Conservation (phyloP, 1,284 basidiomycete species). For the Ganoderma multipileum region DNA sequence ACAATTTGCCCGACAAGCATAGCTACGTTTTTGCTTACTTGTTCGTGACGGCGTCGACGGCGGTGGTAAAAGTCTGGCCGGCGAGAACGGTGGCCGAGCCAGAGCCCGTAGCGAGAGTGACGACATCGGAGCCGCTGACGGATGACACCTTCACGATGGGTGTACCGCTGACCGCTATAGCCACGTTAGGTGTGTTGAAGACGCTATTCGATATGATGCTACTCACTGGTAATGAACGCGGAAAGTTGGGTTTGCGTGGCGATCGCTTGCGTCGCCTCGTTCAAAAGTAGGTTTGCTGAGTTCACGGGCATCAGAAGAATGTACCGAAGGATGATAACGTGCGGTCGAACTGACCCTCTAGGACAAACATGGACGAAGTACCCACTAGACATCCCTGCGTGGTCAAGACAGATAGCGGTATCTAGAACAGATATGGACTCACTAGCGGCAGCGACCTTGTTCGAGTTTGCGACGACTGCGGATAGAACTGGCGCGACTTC, state of each 20-base stretch:
- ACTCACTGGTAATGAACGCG: slow-evolving; percentile 3
- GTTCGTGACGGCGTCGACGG: not conserved
- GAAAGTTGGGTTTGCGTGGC: not conserved
- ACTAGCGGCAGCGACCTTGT: not conserved
- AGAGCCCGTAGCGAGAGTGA: slow-evolving; percentile 21
- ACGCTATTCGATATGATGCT: not conserved
- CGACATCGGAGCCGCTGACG: slow-evolving; percentile 15
- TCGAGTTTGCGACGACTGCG: not conserved
- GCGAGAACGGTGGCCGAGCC: slow-evolving; percentile 16
- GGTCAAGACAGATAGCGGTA: not conserved
- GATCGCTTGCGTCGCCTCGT: not conserved
- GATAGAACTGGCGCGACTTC: not conserved
- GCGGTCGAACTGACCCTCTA: not conserved
- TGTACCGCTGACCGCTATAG: not conserved
- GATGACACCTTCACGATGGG: slow-evolving; percentile 21
- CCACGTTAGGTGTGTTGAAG: not conserved
- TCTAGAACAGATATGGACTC: not conserved
- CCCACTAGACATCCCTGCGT: not conserved
- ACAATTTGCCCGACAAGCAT: not conserved
- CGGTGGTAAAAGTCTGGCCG: slow-evolving; percentile 20
- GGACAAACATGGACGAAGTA: not conserved
- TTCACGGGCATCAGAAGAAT: not conserved
- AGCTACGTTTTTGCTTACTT: not conserved
- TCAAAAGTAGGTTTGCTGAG: not conserved
- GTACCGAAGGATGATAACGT: not conserved